A percentile compares a stretch with the other conserved stretches of the same genome.
Evolutionary conservation across 2,329 filamentous ascomycete species (phyloP).

Genomic region (Colletotrichum karsti): DNA sequence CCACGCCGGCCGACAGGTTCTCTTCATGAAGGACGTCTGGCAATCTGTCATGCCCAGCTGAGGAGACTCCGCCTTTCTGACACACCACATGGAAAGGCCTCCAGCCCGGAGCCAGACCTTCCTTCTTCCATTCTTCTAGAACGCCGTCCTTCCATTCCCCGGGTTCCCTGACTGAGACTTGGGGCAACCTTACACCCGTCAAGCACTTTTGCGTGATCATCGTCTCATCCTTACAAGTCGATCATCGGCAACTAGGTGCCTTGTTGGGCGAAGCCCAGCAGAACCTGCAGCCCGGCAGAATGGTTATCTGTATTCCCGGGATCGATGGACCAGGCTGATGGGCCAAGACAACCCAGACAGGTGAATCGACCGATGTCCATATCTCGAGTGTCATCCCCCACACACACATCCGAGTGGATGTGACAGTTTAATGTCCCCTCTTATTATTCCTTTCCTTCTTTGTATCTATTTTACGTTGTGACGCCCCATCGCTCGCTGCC

Average conservation of each 20-base stretch:
- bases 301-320: not conserved
- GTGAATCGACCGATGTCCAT: not conserved
- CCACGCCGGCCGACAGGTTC: not conserved
- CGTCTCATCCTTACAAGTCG: slow-evolving; percentile 16
- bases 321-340: not conserved
- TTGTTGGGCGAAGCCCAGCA: not conserved
- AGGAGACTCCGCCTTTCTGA: slow-evolving; percentile 12
- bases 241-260: not conserved
- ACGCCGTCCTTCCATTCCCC: not conserved
- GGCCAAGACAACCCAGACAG: not conserved
- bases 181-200: not conserved
- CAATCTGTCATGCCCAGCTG: slow-evolving; percentile 2
- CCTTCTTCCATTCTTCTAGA: slow-evolving; percentile 5
- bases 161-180: not conserved
- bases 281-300: not conserved
- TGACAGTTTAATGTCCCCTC: not conserved
- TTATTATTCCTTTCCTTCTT: not conserved
- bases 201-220: slow-evolving; percentile 12
- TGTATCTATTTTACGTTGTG: slow-evolving; percentile 1
- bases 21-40: not conserved
- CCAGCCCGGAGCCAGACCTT: not conserved
- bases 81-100: not conserved
- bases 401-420: slow-evolving; percentile 1
- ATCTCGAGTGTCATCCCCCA: slow-evolving; percentile 13
- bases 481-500: not conserved